phyloP scores from a whole-genome alignment of 768 basidiomycete species.

The Pleurotus platypus region DNA sequence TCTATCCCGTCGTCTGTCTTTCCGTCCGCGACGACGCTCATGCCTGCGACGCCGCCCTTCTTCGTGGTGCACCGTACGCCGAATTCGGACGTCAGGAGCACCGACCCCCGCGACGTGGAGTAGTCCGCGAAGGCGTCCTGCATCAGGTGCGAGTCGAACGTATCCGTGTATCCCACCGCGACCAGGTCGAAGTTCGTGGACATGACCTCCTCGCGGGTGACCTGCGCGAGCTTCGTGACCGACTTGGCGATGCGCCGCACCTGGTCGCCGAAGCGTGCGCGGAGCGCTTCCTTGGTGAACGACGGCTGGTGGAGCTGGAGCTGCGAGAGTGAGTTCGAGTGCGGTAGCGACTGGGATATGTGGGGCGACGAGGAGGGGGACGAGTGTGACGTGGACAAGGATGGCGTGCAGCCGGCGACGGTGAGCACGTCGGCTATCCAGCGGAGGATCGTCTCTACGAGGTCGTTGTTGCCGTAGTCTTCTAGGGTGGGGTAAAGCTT shows the following conservation, averaged over 20 bases:
- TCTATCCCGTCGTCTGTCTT: constrained; percentile 46
- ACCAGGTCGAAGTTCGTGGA: constrained; percentile 73
- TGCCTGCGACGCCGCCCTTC: constrained; percentile 21
- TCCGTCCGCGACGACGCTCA: constrained; percentile 13
- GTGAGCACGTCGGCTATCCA: constrained; percentile 69
- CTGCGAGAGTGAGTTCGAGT: background rate
- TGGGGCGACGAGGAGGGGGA: constrained; percentile 24
- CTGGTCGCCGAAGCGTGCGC: constrained; percentile 52
- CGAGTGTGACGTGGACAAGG: constrained; percentile 29
- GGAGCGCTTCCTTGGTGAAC: constrained; percentile 28
- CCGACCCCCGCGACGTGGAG: constrained; percentile 42
- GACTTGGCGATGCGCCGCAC: constrained; percentile 64
- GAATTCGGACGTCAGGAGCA: constrained; percentile 70
- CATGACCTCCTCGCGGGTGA: constrained; percentile 72
- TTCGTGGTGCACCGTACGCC: constrained; percentile 65
- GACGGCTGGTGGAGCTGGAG: background rate
- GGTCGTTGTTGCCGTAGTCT: constrained; percentile 66
- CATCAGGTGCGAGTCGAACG: constrained; percentile 37
- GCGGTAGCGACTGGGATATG: constrained; percentile 16
- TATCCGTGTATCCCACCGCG: constrained; percentile 49
- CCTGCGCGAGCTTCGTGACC: constrained; percentile 58
- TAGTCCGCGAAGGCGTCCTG: constrained; percentile 56
- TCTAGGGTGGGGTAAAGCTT: constrained; percentile 61
- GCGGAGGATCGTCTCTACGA: constrained; percentile 69
- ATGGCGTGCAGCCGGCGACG: constrained; percentile 54